These are phyloP conservation scores for Acacia melanoxylon DNA, from an alignment of 306 rosid species.

Conservation along the genomic window DNA sequence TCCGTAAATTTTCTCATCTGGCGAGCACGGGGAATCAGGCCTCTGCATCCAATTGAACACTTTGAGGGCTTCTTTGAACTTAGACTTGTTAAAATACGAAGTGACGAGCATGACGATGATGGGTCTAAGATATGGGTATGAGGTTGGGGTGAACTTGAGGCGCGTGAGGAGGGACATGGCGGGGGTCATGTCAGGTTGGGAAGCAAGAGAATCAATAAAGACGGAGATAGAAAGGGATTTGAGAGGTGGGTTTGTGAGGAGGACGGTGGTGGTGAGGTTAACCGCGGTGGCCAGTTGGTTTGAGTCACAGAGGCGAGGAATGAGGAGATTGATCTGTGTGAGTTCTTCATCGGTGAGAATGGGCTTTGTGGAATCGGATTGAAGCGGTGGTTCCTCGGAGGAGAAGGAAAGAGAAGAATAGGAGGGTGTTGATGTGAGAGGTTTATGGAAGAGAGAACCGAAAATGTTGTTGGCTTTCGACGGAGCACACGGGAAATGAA, in stretches of 20 bases:
- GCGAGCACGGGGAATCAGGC: slow-evolving; percentile 51
- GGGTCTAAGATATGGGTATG: slow-evolving; percentile 41
- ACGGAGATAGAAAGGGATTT: slow-evolving; percentile 47
- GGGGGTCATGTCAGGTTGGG: slow-evolving; percentile 47
- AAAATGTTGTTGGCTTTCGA: background rate
- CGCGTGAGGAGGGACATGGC: slow-evolving; percentile 68
- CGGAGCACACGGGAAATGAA: background rate
- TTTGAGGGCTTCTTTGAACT: slow-evolving; percentile 51
- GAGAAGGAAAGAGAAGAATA: slow-evolving; percentile 16
- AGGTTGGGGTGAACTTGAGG: slow-evolving; percentile 45
- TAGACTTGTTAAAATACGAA: slow-evolving; percentile 36
- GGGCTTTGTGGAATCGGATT: background rate
- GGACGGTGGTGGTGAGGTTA: slow-evolving; percentile 47
- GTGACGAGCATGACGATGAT: slow-evolving; percentile 42
- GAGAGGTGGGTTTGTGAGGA: slow-evolving; percentile 53
- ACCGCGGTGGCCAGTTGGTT: slow-evolving; percentile 53
- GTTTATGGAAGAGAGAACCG: background rate
- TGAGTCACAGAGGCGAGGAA: slow-evolving; percentile 65
- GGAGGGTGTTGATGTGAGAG: background rate
- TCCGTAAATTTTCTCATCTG: slow-evolving; percentile 34
- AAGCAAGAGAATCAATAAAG: slow-evolving; percentile 50
- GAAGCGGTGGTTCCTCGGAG: slow-evolving; percentile 5
- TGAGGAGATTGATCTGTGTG: slow-evolving; percentile 47
- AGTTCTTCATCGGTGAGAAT: slow-evolving; percentile 43
- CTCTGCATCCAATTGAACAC: slow-evolving; percentile 55